Percentiles rank a stretch among this genome's conserved stretches.
These are phyloP conservation scores for Talaromyces amestolkiae DNA, from an alignment of 2,329 filamentous ascomycete species.

Conservation along the genomic window DNA sequence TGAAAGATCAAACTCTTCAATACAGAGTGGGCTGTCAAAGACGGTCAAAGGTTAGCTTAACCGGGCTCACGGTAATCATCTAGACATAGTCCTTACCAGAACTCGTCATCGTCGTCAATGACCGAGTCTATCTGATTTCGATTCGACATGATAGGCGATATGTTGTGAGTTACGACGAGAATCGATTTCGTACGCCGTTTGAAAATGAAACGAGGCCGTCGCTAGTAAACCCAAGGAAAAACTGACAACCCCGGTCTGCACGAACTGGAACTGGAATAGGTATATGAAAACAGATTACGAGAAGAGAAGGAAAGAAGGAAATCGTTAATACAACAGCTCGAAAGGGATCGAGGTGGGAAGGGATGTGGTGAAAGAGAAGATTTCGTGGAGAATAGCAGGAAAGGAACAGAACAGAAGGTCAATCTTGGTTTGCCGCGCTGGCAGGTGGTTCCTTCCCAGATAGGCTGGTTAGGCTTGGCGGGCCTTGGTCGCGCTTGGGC, in stretches of 20 bases:
- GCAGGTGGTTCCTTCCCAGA: conserved; percentile 20
- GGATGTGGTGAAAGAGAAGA: conserved; percentile 19
- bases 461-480: conserved; percentile 9
- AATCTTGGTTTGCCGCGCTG: conserved; percentile 19
- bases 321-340: conserved; percentile 12
- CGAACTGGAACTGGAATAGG: not conserved
- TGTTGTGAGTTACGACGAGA: conserved; percentile 23
- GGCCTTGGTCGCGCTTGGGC: not conserved
- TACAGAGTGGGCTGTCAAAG: conserved; percentile 77
- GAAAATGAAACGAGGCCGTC: conserved; percentile 4
- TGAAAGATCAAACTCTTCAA: conserved; percentile 97
- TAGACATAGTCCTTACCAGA: conserved; percentile 35
- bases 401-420: conserved; percentile 20
- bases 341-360: not conserved
- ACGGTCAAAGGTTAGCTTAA: conserved; percentile 26
- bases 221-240: conserved; percentile 11
- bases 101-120: conserved; percentile 52
- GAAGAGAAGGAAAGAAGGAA: conserved; percentile 1
- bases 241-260: not conserved
- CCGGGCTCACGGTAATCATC: conserved; percentile 1
- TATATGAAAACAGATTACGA: conserved; percentile 11
- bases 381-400: not conserved
- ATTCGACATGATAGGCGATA: conserved; percentile 42
- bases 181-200: conserved; percentile 8
- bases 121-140: conserved; percentile 48